Evolutionary conservation across 2,329 filamentous ascomycete genomes (phyloP), one percentile per base, ranked within the genome.

Genomic region (Colletotrichum acutatum): DNA sequence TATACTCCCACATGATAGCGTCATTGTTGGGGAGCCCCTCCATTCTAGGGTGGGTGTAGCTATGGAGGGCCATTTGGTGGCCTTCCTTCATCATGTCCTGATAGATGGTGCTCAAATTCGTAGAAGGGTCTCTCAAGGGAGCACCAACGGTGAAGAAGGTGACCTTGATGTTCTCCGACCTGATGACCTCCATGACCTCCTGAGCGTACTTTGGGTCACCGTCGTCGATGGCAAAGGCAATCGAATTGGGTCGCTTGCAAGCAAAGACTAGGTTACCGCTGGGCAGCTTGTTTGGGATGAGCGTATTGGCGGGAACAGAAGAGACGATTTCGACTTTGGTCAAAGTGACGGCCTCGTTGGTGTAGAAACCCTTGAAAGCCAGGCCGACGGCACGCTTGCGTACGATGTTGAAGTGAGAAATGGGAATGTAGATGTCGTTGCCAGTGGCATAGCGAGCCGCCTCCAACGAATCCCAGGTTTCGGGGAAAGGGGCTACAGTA

Each of bases 151-250:
- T 92, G 83, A 94, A 94, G 82, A 94, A 94, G 3, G 92, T 94
- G 5, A 92, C 91, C 75, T 90, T 87, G 77, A 93, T 90, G 69
- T 84, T 80, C 67, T 91, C 91, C 16, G 88, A 87, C 26, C 89
- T 86, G 76, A 94, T 84, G 63, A 91, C 89, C 80, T 90, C 87
- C 4, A 90, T 90, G 68, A 88, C 86, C 49, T 75, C 66, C 24
- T 72, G 75, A 6, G 76, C 76, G 56, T 74, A 78, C 59, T 83
- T 78, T 62, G 91, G 91, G 67, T 88, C 84, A 30, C 91, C 92
- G 79, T 94, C 92, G 77, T 93, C 92, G 74, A 94, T 93, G 60
- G 91, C 91, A 79, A 94, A 93, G 1, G 92, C 92, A 78, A 94
- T 93, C 0, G 89, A 91, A 82, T 93, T 92, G 57, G 91, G 91